Evolutionary conservation across 345 rosid species (phyloP), one percentile per base, ranked within the genome.

Genomic region (Corchorus olitorius): DNA sequence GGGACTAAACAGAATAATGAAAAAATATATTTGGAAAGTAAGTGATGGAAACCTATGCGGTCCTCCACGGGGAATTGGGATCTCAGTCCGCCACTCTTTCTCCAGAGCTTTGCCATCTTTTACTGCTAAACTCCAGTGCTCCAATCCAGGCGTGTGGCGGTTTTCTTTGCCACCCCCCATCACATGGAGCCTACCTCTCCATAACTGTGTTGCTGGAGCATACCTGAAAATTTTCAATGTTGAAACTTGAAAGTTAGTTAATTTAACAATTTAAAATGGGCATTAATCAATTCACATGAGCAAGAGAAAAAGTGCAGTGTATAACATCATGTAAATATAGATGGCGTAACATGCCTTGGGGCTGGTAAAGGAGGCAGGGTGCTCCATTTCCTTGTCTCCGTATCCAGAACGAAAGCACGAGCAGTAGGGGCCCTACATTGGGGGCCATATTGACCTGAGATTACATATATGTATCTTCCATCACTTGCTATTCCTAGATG

Each of bases 181-280:
- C 80, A 91, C 97, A 75, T 94, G 97, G 78, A 94, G 92, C 72
- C 98, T 87, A 52, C 93, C 97, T 92, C 91, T 91, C 97, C 98
- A 92, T 73, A 94, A 64, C 80, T 92, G 97, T 72, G 97, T 94
- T 27, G 97, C 94, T 3, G 97, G 97, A 70, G 97, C 92, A 84
- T 92, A 92, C 90, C 97, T 94, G 77, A 84, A 77, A 73, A 45
- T 27, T n/a, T n/a, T 14, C 22, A 22, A 17, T 53, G 76, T 80
- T 4, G 49, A 64, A 41, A 39, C 43, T 6, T 39, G 43, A 39
- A 37, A 64, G 19, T 9, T 43, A 41, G 53, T 76, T 77, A 48
- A 76, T 45, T 45, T 45, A 9, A 45, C 48, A 45, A 45, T 45
- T 45, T 45, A 45, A 45, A 8, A 6, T 39, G 3, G 5, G 43